phyloP scores from a whole-genome alignment of 75 land plant species.

The Pinus tabuliformis region DNA sequence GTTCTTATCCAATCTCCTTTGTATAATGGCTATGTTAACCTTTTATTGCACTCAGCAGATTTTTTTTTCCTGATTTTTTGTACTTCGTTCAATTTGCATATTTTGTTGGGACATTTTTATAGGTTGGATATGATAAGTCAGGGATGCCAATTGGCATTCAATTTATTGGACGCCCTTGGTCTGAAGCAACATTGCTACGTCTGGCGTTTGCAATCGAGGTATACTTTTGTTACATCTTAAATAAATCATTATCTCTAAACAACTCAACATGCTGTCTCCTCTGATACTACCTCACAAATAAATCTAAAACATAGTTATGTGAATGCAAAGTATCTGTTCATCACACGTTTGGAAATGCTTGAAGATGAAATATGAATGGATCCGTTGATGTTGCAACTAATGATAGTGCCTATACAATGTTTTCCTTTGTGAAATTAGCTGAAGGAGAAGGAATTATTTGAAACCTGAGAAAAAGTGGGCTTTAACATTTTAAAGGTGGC shows the following conservation, averaged over 20 bases:
- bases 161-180: conserved; percentile 88
- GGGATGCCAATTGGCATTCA: conserved; percentile 97
- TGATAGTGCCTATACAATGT: not conserved
- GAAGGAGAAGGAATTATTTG: not conserved
- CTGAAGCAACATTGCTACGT: conserved; percentile 81
- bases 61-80: not conserved
- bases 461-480: not conserved
- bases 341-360: not conserved
- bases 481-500: not conserved
- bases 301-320: not conserved
- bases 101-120: not conserved
- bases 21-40: not conserved
- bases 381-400: not conserved
- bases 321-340: not conserved
- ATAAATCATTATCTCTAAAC: not conserved
- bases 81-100: not conserved
- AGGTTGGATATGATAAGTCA: conserved; percentile 81
- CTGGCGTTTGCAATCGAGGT: conserved; percentile 86
- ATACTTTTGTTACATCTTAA: not conserved
- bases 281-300: not conserved
- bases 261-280: not conserved
- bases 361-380: not conserved
- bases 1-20: not conserved
- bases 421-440: not conserved
- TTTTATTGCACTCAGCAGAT: not conserved